Percentiles rank a stretch among this genome's conserved stretches.
Evolutionary conservation across 2,329 filamentous ascomycete genomes (phyloP).

Genomic region (Didymella pinodella): DNA sequence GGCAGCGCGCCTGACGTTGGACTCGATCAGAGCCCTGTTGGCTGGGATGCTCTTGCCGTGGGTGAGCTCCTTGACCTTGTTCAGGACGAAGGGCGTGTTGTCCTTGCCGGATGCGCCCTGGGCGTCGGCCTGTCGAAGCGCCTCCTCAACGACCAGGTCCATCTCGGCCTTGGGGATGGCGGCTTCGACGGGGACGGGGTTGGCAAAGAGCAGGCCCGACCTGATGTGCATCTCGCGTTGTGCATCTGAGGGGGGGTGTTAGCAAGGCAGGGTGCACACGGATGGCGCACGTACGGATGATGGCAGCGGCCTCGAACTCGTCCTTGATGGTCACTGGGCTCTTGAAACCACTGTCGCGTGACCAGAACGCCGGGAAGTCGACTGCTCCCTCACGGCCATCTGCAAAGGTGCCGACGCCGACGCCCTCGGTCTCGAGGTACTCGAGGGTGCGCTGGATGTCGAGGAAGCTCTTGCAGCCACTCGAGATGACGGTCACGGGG

Average conservation of each 20-base stretch:
- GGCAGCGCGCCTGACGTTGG: slow-evolving; percentile 71
- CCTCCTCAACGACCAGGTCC: slow-evolving; percentile 51
- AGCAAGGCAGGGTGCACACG: not conserved
- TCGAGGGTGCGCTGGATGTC: slow-evolving; percentile 92
- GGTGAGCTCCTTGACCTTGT: slow-evolving; percentile 80
- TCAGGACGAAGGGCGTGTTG: slow-evolving; percentile 85
- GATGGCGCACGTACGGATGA: slow-evolving; percentile 67
- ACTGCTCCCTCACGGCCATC: slow-evolving; percentile 76
- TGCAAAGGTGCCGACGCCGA: slow-evolving; percentile 86
- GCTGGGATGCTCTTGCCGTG: slow-evolving; percentile 74
- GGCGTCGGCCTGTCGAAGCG: slow-evolving; percentile 48
- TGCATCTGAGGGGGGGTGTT: slow-evolving; percentile 60
- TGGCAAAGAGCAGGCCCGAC: slow-evolving; percentile 86
- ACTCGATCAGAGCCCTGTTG: slow-evolving; percentile 74
- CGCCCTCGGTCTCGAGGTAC: slow-evolving; percentile 75
- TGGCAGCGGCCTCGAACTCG: slow-evolving; percentile 85
- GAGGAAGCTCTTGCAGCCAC: slow-evolving; percentile 94
- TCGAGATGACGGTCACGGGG: slow-evolving; percentile 84
- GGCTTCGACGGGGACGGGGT: slow-evolving; percentile 77
- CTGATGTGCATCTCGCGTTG: slow-evolving; percentile 75
- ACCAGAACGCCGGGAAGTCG: slow-evolving; percentile 94
- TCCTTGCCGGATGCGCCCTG: slow-evolving; percentile 69
- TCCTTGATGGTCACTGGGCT: slow-evolving; percentile 79
- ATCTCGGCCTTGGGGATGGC: slow-evolving; percentile 69
- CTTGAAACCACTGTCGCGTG: slow-evolving; percentile 80